phyloP scores from a whole-genome alignment of 2,329 filamentous ascomycete genomes.

The Salinomyces thailandicus region DNA sequence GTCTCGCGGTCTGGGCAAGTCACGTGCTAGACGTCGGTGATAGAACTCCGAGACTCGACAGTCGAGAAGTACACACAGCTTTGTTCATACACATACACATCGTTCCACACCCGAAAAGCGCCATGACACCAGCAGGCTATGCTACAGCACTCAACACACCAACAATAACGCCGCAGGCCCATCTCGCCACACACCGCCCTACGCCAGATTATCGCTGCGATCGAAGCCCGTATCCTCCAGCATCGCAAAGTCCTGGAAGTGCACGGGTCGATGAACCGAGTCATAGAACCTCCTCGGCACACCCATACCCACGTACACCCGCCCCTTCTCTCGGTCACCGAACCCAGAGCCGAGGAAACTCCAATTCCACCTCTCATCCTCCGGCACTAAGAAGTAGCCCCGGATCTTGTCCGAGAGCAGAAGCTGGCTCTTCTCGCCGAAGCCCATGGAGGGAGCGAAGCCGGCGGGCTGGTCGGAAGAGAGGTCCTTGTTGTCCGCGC shows the following conservation, averaged over 20 bases:
- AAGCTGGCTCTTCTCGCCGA: constrained; percentile 93
- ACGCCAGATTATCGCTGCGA: constrained; percentile 85
- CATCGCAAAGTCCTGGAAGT: constrained; percentile 97
- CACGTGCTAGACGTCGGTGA: too few relatives aligned
- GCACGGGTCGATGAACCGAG: constrained; percentile 79
- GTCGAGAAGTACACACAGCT: too few relatives aligned
- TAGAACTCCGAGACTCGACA: too few relatives aligned
- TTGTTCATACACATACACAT: too few relatives aligned
- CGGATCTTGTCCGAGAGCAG: constrained; percentile 86
- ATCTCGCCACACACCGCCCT: too few relatives aligned
- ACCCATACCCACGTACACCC: constrained; percentile 85
- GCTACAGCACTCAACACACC: too few relatives aligned
- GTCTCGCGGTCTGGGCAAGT: too few relatives aligned
- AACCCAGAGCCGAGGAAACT: constrained; percentile 94
- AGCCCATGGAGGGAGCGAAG: constrained; percentile 62
- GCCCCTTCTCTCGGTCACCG: constrained; percentile 69
- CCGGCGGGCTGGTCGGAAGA: constrained; percentile 88
- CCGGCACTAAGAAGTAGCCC: constrained; percentile 92
- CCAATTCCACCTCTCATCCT: constrained; percentile 90
- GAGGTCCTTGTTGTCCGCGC: constrained; percentile 86
- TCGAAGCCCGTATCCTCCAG: constrained; percentile 96
- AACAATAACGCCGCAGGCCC: too few relatives aligned
- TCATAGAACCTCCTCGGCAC: constrained; percentile 83
- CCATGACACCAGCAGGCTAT: too few relatives aligned
- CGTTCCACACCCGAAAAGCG: too few relatives aligned